Conservation (phyloP, 116 monocot genomes). For the Papilionanthe hybrid region DNA sequence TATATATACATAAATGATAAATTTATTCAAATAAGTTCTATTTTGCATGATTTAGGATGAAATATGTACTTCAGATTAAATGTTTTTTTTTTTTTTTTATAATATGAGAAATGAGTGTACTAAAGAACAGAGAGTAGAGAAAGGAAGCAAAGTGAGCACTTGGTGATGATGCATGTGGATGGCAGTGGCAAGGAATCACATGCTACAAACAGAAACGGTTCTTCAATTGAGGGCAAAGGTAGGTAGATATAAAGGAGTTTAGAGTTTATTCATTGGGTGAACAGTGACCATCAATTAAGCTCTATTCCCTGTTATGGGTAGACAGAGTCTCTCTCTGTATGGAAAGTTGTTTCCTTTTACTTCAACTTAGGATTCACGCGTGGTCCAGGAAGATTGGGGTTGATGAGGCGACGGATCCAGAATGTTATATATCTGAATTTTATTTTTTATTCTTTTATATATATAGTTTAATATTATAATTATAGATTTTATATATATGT, state of each 20-base stretch:
- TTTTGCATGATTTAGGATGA: no score
- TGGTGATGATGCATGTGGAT: neutral
- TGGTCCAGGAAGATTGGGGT: neutral
- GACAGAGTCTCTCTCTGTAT: neutral
- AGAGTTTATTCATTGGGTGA: neutral
- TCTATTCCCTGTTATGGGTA: neutral
- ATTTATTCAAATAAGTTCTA: no score
- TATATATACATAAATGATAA: no score
- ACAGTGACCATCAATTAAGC: neutral
- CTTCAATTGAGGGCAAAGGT: neutral
- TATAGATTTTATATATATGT: no score
- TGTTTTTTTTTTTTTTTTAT: no score
- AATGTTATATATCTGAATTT: no score
- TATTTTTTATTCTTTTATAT: no score
- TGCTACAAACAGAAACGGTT: slow-evolving; percentile 1
- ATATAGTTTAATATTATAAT: no score
- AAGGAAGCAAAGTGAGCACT: neutral
- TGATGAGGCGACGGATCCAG: no score
- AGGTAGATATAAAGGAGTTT: neutral
- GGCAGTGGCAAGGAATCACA: neutral
- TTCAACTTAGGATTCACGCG: neutral
- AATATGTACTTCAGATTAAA: no score
- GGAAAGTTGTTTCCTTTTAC: slow-evolving; percentile 7
- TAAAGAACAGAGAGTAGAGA: neutral
- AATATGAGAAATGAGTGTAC: neutral